These are phyloP conservation scores for Hyphodiscus sp. DNA, from an alignment of 2,329 filamentous ascomycete species.

Conservation along the genomic window DNA sequence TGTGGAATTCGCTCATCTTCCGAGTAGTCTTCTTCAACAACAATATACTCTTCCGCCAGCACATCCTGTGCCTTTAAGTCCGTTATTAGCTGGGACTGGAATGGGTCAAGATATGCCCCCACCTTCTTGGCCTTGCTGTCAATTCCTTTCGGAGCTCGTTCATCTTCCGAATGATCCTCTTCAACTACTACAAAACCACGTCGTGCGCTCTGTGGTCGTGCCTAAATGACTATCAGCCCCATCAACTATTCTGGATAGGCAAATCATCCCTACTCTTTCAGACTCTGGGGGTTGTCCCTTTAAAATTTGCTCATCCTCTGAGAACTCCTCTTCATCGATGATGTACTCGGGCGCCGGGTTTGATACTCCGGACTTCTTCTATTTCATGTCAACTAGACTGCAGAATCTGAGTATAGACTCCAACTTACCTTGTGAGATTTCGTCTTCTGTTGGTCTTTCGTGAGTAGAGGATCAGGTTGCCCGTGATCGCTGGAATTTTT, in stretches of 20 bases:
- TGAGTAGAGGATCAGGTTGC: neutral
- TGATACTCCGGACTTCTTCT: neutral
- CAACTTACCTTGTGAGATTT: constrained; percentile 5
- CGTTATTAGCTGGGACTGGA: too few species aligned
- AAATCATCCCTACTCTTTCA: too few species aligned
- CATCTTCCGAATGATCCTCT: constrained; percentile 7
- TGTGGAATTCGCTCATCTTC: constrained; percentile 3
- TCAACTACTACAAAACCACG: constrained; percentile 4
- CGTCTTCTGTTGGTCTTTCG: neutral
- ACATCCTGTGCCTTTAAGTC: neutral
- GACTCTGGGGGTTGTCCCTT: too few species aligned
- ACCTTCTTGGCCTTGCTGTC: too few species aligned
- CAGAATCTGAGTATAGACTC: neutral
- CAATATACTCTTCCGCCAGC: constrained; percentile 1
- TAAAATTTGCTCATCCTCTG: too few species aligned
- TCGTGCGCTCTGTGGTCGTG: too few species aligned
- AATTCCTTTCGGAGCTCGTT: neutral
- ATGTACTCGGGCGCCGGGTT: too few species aligned
- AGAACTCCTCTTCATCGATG: too few species aligned
- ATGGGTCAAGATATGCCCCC: too few species aligned
- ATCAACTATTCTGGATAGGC: too few species aligned
- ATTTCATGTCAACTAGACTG: neutral
- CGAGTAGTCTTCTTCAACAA: constrained; percentile 11
- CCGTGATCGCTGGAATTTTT: constrained; percentile 4
- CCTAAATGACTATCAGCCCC: too few species aligned